Percentiles rank a stretch among this genome's conserved stretches.
Evolutionary conservation across 2,329 filamentous ascomycete species (phyloP).

Genomic region (Colletotrichum tropicale): DNA sequence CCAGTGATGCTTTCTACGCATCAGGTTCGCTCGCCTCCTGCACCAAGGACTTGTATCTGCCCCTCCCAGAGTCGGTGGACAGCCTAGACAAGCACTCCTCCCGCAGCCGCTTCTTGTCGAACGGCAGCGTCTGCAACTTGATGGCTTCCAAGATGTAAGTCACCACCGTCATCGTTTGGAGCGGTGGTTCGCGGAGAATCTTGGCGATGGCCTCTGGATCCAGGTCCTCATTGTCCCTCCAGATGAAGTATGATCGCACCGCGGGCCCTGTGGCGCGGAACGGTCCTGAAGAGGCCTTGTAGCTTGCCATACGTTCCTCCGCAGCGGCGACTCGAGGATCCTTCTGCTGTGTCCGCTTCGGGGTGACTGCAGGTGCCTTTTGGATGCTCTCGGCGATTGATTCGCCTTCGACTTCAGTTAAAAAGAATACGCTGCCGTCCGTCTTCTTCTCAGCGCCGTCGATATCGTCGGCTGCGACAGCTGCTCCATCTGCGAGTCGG

Average conservation of each 20-base stretch:
- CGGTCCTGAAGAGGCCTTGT: slow-evolving; percentile 33
- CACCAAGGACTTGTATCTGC: slow-evolving; percentile 32
- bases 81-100: slow-evolving; percentile 46
- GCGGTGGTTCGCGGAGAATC: slow-evolving; percentile 64
- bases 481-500: slow-evolving; percentile 50
- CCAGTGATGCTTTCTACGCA: background rate
- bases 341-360: slow-evolving; percentile 20
- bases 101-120: slow-evolving; percentile 48
- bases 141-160: slow-evolving; percentile 65
- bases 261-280: slow-evolving; percentile 26
- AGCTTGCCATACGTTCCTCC: slow-evolving; percentile 40
- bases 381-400: slow-evolving; percentile 16
- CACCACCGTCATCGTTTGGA: slow-evolving; percentile 60
- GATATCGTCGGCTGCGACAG: slow-evolving; percentile 31
- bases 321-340: slow-evolving; percentile 50
- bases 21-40: slow-evolving; percentile 19
- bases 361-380: slow-evolving; percentile 2
- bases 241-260: slow-evolving; percentile 68
- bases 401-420: slow-evolving; percentile 23
- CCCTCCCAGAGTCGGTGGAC: slow-evolving; percentile 19
- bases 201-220: slow-evolving; percentile 52
- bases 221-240: slow-evolving; percentile 59
- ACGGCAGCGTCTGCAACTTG: slow-evolving; percentile 53
- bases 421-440: slow-evolving; percentile 26
- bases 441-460: slow-evolving; percentile 29